These are phyloP conservation scores for Paraconiothyrium brasiliense DNA, from an alignment of 2,329 filamentous ascomycete genomes.

Conservation along the genomic window DNA sequence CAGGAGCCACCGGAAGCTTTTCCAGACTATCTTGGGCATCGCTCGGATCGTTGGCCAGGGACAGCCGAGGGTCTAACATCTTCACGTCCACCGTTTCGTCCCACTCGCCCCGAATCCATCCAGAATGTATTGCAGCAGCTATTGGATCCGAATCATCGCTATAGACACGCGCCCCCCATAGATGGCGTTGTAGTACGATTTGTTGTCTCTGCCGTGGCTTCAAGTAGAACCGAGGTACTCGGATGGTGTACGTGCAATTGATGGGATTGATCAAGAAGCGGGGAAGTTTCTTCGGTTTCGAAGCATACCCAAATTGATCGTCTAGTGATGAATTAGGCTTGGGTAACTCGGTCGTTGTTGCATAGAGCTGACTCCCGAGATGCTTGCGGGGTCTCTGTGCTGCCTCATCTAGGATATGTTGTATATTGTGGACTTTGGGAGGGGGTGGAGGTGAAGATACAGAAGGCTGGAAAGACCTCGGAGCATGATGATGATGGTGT, in stretches of 20 bases:
- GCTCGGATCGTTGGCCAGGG: slow-evolving; percentile 53
- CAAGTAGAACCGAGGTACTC: slow-evolving; percentile 83
- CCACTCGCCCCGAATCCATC: slow-evolving; percentile 93
- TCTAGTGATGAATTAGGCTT: slow-evolving; percentile 54
- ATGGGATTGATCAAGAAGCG: slow-evolving; percentile 76
- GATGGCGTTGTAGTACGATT: slow-evolving; percentile 78
- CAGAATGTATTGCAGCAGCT: slow-evolving; percentile 90
- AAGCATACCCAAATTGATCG: slow-evolving; percentile 66
- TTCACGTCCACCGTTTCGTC: slow-evolving; percentile 76
- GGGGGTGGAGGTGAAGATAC: slow-evolving; percentile 65
- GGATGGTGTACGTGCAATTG: slow-evolving; percentile 90
- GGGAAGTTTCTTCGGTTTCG: slow-evolving; percentile 76
- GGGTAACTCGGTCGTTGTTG: slow-evolving; percentile 67
- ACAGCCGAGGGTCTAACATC: slow-evolving; percentile 68
- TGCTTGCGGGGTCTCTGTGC: slow-evolving; percentile 77
- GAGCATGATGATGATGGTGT: slow-evolving; percentile 47
- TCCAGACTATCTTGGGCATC: slow-evolving; percentile 54
- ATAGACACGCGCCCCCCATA: slow-evolving; percentile 96
- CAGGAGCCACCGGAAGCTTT: slow-evolving; percentile 61
- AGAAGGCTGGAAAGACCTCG: slow-evolving; percentile 34
- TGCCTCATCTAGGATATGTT: slow-evolving; percentile 74
- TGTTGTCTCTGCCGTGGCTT: slow-evolving; percentile 76
- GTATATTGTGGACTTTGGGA: slow-evolving; percentile 65
- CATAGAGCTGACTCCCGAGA: slow-evolving; percentile 85
- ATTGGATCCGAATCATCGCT: slow-evolving; percentile 95